Conservation (phyloP, 495 filamentous ascomycete genomes). For the Talaromyces liani region DNA sequence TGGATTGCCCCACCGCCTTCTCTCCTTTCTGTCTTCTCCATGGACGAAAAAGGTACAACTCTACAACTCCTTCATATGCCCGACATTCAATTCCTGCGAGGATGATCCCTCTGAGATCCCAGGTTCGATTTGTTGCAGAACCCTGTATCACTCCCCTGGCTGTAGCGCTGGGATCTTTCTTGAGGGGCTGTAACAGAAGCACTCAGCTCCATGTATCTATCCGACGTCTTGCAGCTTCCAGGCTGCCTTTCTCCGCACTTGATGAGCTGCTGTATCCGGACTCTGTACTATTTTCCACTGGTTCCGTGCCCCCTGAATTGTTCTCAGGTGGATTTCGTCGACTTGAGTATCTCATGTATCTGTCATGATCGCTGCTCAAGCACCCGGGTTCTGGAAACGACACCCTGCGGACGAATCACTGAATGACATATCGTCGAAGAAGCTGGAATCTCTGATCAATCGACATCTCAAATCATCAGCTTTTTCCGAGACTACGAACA, state of each 20-base stretch:
- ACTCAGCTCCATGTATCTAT: too few relatives aligned
- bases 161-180: too few relatives aligned
- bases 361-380: neutral
- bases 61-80: neutral
- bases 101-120: neutral
- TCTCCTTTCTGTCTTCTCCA: neutral
- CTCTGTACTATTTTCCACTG: too few relatives aligned
- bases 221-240: too few relatives aligned
- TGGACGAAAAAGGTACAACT: too few relatives aligned
- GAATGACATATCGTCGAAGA: too few relatives aligned
- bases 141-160: too few relatives aligned
- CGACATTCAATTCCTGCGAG: neutral
- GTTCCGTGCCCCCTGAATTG: neutral
- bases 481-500: neutral
- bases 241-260: too few relatives aligned
- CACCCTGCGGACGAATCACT: neutral
- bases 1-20: neutral
- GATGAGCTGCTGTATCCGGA: too few relatives aligned
- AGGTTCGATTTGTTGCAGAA: too few relatives aligned
- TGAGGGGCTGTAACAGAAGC: too few relatives aligned
- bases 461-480: neutral
- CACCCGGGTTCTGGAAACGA: neutral
- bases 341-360: neutral
- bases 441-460: too few relatives aligned
- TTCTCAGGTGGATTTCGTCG: neutral